phyloP scores from a whole-genome alignment of 306 rosid species.

The Lagenaria siceraria region DNA sequence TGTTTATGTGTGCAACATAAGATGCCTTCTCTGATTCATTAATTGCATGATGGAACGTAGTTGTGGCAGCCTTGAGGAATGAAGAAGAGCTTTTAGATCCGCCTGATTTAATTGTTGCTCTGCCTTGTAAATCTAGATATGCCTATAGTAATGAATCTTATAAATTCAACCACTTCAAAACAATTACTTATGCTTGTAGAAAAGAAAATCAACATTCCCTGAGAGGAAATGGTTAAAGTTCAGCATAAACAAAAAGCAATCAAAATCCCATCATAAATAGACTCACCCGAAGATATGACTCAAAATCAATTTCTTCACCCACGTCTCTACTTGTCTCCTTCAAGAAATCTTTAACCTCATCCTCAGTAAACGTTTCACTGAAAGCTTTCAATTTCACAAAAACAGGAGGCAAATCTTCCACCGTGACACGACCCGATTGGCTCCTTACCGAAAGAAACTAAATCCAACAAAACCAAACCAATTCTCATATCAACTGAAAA shows the following conservation, averaged over 20 bases:
- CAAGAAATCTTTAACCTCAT: slow-evolving; percentile 49
- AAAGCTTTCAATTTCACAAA: slow-evolving; percentile 58
- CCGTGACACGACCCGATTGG: slow-evolving; percentile 49
- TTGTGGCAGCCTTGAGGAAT: slow-evolving; percentile 88
- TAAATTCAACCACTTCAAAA: slow-evolving; percentile 4
- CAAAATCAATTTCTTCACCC: slow-evolving; percentile 75
- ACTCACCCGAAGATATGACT: slow-evolving; percentile 76
- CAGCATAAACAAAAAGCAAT: neutral
- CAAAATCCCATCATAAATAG: neutral
- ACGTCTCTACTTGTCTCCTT: slow-evolving; percentile 31
- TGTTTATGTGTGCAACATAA: slow-evolving; percentile 82
- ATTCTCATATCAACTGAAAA: slow-evolving; percentile 9
- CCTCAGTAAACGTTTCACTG: slow-evolving; percentile 39
- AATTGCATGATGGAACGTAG: slow-evolving; percentile 75
- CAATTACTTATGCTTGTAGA: neutral
- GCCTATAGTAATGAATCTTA: slow-evolving; percentile 40
- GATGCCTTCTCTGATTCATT: slow-evolving; percentile 93
- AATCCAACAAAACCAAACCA: slow-evolving; percentile 23
- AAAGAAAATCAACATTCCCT: neutral
- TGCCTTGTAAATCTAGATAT: slow-evolving; percentile 54
- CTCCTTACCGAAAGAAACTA: slow-evolving; percentile 65
- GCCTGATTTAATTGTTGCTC: slow-evolving; percentile 43
- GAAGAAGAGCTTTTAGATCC: slow-evolving; percentile 58
- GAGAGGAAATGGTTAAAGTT: neutral
- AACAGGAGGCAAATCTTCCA: slow-evolving; percentile 53